Evolutionary conservation across 768 basidiomycete genomes (phyloP), one percentile per base, ranked within the genome.

Genomic region (Suillus decipiens): DNA sequence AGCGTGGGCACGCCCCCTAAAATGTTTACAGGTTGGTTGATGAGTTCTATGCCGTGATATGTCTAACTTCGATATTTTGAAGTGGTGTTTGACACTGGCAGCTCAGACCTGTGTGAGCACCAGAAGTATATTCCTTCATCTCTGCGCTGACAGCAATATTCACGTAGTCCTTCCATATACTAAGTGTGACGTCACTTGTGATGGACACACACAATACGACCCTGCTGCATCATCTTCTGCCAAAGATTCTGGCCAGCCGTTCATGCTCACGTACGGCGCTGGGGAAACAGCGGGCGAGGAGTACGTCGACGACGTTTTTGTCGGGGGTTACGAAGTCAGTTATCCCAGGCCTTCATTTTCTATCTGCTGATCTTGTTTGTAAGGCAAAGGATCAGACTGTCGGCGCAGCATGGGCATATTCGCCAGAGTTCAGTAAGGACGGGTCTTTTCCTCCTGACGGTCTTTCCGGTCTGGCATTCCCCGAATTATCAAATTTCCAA

Each of bases 51-150:
- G 15, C 43, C 28, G 2, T 33, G 34, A 33, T 37, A 1, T n/a
- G 28, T 19, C 31, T 51, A 10, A 51, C 64, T 54, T 1, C 17
- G 7, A 34, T 59, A 17, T 10, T 47, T 19, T 33, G 34, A 36
- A 81, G 36, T 37, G 65, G 80, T 81, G 64, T 80, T 81, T 61
- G 82, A 84, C 66, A 84, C 82, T 11, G 81, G 84, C 48, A 83
- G 82, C 51, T 76, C 80, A 64, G 84, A 86, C 67, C 68, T 82
- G 14, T 63, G 71, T 67, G 59, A 59, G 72, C 60, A 6, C 42
- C 9, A 31, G 10, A 33, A 17, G 17, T 33, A 6, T 33, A 33
- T 19, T 17, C 33, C n/a, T 15, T 42, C 19, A 33, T 22, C 12
- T 0, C 4, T 14, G 15, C 8, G 9, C n/a, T 28, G 5, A 9